Evolutionary conservation across 2,329 filamentous ascomycete species (phyloP).

Genomic region (Aspergillus niger): DNA sequence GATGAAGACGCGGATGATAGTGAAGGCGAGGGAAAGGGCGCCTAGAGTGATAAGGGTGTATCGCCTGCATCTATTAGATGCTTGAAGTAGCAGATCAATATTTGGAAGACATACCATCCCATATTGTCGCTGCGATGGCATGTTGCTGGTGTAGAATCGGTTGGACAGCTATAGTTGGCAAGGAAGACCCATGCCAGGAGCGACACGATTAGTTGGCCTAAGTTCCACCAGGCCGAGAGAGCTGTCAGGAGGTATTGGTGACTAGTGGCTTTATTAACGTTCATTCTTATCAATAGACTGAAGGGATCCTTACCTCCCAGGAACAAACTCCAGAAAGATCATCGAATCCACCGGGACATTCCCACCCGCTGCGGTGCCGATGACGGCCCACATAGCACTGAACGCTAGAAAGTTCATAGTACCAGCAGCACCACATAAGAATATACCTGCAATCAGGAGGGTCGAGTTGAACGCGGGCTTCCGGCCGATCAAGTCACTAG

Average conservation of each 20-base stretch:
- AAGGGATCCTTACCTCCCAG: conserved; percentile 20
- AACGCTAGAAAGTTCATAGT: conserved; percentile 31
- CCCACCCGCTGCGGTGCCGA: conserved; percentile 31
- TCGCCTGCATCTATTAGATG: conserved; percentile 15
- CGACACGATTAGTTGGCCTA: conserved; percentile 46
- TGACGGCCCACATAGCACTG: conserved; percentile 32
- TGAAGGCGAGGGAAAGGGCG: conserved; percentile 27
- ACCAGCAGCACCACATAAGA: conserved; percentile 28
- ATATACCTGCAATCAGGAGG: conserved; percentile 44
- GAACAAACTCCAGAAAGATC: conserved; percentile 35
- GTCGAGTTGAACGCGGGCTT: conserved; percentile 51
- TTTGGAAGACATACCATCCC: conserved; percentile 28
- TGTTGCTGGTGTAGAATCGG: conserved; percentile 25
- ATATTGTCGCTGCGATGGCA: conserved; percentile 28
- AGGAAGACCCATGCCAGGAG: conserved; percentile 33
- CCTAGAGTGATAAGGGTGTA: conserved; percentile 33
- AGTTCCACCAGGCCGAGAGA: conserved; percentile 53
- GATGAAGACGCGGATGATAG: conserved; percentile 28
- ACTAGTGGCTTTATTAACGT: conserved; percentile 9
- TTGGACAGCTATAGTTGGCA: conserved; percentile 32
- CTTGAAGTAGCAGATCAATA: not conserved
- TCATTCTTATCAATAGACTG: not conserved
- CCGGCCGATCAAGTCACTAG: conserved; percentile 47
- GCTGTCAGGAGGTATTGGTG: conserved; percentile 36
- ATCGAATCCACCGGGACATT: conserved; percentile 32